Evolutionary conservation across 768 basidiomycete genomes (phyloP), one percentile per base, ranked within the genome.

Genomic region (Naganishia randhawae): DNA sequence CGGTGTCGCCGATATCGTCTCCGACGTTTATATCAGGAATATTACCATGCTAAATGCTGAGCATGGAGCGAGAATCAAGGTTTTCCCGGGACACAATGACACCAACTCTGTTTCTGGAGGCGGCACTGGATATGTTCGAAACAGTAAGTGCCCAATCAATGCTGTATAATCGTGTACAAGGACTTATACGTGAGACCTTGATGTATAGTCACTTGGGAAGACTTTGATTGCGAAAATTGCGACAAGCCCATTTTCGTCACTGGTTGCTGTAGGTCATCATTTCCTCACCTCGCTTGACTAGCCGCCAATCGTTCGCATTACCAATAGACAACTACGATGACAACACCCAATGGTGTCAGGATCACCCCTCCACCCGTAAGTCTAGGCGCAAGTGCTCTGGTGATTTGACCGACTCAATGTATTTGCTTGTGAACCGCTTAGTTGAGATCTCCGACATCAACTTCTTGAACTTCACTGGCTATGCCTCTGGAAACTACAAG

Each of bases 21-120:
- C 45, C 17, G 45, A 63, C n/a, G 29, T 68, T 17, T 67, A 67
- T 33, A 29, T 54, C 45, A 42, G 39, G 35, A 67, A 67, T 41
- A 82, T 88, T 69, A 81, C 78, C 33, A 87, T 87, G 85, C 79
- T 83, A 13, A 86, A 87, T 65, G 85, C 85, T 11, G 81, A 86
- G 73, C 88, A 88, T 71, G 87, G 87, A 0, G 86, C 86, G 0
- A 82, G 87, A 37, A 88, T 88, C 77, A 88, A 88, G 75, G 85
- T 86, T 0, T 88, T 84, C 81, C 86, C 86, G 6, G 87, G 86
- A 5, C 81, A 82, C 17, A 83, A 83, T 63, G 85, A 86, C 32
- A 86, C 87, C 4, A 82, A 83, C 41, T 86, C 85, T 9, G 83
- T 85, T 2, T 71, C 79, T 10, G 84, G 84, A 27, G 84, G 84